phyloP scores from a whole-genome alignment of 2,329 filamentous ascomycete genomes.

The Paecilomyces niveus region DNA sequence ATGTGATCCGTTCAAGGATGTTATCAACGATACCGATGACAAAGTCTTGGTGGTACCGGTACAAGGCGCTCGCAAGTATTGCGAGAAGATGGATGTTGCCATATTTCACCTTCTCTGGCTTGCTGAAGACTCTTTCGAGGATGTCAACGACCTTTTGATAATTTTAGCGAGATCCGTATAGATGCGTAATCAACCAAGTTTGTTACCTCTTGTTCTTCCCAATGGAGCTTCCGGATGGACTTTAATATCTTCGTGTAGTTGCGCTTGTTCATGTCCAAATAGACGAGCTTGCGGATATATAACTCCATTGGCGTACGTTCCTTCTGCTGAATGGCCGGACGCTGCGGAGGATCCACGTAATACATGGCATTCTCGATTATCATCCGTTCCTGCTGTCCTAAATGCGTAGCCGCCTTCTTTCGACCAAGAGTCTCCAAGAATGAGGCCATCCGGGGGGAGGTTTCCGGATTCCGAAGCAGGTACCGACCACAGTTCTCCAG shows the following conservation, averaged over 20 bases:
- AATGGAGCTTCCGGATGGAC: constrained; percentile 90
- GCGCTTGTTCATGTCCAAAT: constrained; percentile 86
- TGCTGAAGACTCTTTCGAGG: constrained; percentile 86
- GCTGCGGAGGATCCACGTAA: constrained; percentile 91
- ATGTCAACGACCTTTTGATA: constrained; percentile 60
- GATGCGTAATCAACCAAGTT: constrained; percentile 4
- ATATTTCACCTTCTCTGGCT: constrained; percentile 95
- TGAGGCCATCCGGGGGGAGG: constrained; percentile 82
- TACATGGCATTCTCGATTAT: constrained; percentile 97
- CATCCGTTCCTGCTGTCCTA: constrained; percentile 95
- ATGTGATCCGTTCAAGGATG: constrained; percentile 75
- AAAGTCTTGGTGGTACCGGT: constrained; percentile 87
- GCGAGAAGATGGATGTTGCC: constrained; percentile 92
- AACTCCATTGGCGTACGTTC: constrained; percentile 89
- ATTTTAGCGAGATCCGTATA: constrained; percentile 2
- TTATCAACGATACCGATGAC: constrained; percentile 89
- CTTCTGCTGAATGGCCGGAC: constrained; percentile 92
- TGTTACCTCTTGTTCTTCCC: constrained; percentile 79
- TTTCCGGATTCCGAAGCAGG: constrained; percentile 84
- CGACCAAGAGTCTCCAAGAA: constrained; percentile 92
- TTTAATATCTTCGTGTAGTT: constrained; percentile 91
- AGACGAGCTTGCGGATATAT: constrained; percentile 87
- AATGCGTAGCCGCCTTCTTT: constrained; percentile 92
- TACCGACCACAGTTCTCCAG: constrained; percentile 96
- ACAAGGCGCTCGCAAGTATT: constrained; percentile 79